Conservation (phyloP, 2,329 filamentous ascomycete genomes). For the Fusarium miscanthi region DNA sequence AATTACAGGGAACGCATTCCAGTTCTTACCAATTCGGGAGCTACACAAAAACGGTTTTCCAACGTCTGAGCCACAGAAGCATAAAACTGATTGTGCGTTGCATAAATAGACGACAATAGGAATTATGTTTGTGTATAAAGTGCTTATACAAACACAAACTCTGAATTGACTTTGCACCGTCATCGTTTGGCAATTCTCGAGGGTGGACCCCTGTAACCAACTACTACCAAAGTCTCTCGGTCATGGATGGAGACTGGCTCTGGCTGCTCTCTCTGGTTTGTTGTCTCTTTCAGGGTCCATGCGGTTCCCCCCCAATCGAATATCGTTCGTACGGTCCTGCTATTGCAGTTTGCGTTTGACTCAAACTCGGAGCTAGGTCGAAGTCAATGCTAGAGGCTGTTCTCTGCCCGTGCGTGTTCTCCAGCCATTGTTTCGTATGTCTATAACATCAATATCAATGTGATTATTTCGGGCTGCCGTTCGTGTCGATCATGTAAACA, state of each 20-base stretch:
- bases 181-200: conserved; percentile 5
- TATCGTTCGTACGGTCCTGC: conserved; percentile 18
- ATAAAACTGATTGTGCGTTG: background rate
- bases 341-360: conserved; percentile 6
- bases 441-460: background rate
- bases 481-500: conserved; percentile 23
- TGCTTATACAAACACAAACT: background rate
- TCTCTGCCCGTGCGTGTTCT: background rate
- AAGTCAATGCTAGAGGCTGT: background rate
- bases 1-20: conserved; percentile 4
- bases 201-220: background rate
- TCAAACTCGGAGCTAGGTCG: background rate
- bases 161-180: background rate
- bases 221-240: background rate
- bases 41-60: conserved; percentile 20
- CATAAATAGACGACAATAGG: background rate
- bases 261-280: background rate
- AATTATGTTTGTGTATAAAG: conserved; percentile 9
- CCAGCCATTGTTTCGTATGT: conserved; percentile 6
- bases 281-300: conserved; percentile 23
- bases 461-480: conserved; percentile 15
- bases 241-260: background rate
- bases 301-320: conserved; percentile 10
- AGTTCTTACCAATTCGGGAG: conserved; percentile 12
- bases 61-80: conserved; percentile 17